Conservation (phyloP, 2,329 filamentous ascomycete genomes). For the Epichloe scottii region DNA sequence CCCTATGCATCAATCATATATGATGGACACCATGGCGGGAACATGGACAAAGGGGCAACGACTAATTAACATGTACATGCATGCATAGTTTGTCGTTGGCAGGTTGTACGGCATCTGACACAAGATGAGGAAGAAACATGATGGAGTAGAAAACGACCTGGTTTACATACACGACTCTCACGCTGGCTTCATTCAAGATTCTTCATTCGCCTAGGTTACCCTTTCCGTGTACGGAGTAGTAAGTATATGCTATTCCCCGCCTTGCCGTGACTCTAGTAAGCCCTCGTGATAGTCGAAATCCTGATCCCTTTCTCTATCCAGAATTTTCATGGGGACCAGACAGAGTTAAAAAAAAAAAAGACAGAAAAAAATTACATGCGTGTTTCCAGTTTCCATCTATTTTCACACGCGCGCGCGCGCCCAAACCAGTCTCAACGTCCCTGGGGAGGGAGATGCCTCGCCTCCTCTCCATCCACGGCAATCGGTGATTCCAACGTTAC, state of each 20-base stretch:
- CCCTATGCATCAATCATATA: too few relatives aligned
- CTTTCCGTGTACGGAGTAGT: neutral
- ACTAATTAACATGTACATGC: too few relatives aligned
- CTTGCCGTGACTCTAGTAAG: neutral
- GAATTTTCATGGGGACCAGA: neutral
- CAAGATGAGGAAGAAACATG: too few relatives aligned
- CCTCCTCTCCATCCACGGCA: neutral
- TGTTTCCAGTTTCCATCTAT: slow-evolving; percentile 2
- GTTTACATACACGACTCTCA: too few relatives aligned
- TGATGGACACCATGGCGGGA: too few relatives aligned
- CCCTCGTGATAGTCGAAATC: neutral
- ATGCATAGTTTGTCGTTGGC: too few relatives aligned
- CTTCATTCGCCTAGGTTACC: neutral
- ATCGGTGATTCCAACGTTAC: neutral
- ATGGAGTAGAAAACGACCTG: too few relatives aligned
- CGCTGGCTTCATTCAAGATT: neutral
- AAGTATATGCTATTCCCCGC: neutral
- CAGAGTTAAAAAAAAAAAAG: neutral
- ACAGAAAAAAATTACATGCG: neutral
- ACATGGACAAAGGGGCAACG: too few relatives aligned
- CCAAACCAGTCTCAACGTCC: too few relatives aligned
- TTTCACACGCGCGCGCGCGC: neutral
- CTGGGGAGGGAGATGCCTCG: too few relatives aligned
- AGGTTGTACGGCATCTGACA: too few relatives aligned
- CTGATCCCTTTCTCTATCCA: slow-evolving; percentile 3